These are phyloP conservation scores for Macrocybe sp. DNA, from an alignment of 1,284 basidiomycete genomes.

Conservation along the genomic window DNA sequence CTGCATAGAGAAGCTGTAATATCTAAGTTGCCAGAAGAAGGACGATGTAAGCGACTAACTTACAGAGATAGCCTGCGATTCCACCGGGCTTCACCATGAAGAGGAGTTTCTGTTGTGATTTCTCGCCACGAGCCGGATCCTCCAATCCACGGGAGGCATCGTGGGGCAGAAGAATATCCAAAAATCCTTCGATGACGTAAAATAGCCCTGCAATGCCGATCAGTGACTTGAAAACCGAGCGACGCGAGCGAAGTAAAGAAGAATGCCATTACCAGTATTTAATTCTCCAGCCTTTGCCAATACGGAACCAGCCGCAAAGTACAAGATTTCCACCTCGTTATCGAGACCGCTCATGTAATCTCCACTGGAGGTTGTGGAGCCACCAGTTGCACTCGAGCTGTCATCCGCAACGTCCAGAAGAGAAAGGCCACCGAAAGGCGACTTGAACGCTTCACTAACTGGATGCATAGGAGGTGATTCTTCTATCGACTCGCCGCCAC, in stretches of 20 bases:
- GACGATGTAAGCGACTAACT: constrained; percentile 13
- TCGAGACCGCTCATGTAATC: constrained; percentile 77
- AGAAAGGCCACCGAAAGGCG: constrained; percentile 83
- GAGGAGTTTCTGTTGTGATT: constrained; percentile 55
- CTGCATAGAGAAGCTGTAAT: constrained; percentile 79
- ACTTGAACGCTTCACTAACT: constrained; percentile 50
- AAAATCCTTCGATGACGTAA: constrained; percentile 96
- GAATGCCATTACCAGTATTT: constrained; percentile 58
- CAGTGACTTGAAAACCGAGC: constrained; percentile 1
- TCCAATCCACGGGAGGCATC: constrained; percentile 6
- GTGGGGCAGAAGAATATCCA: constrained; percentile 81
- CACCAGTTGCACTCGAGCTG: constrained; percentile 56
- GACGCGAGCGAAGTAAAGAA: not conserved
- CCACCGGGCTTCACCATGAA: constrained; percentile 98
- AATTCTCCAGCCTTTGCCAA: constrained; percentile 89
- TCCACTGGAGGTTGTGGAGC: constrained; percentile 49
- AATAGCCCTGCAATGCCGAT: constrained; percentile 66
- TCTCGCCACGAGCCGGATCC: constrained; percentile 7
- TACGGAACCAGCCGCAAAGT: constrained; percentile 83
- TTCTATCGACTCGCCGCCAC: constrained; percentile 58
- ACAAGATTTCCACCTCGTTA: constrained; percentile 95
- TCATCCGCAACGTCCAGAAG: constrained; percentile 76
- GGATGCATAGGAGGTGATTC: constrained; percentile 60
- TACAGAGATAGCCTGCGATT: constrained; percentile 94
- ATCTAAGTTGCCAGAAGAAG: constrained; percentile 3